Evolutionary conservation across 1,284 basidiomycete genomes (phyloP).

Genomic region (Microbotryum violaceum): DNA sequence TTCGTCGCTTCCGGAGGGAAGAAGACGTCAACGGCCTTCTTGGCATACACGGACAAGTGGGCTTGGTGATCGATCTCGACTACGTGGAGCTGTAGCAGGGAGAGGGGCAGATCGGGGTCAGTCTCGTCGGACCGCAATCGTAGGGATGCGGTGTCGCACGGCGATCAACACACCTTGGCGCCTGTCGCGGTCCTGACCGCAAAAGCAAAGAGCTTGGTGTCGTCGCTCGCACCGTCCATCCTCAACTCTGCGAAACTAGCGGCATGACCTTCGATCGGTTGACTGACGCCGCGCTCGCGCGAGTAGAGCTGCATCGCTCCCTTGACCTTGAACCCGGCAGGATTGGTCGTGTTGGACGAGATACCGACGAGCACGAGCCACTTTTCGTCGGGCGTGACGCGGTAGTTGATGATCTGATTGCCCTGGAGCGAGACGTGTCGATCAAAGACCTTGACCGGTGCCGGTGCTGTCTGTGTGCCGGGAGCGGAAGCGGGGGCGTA

Average conservation of each 20-base stretch:
- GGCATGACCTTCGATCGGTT: constrained; percentile 98
- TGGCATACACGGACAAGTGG: constrained; percentile 84
- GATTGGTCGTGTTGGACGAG: constrained; percentile 83
- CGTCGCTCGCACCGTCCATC: constrained; percentile 70
- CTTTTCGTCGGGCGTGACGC: constrained; percentile 83
- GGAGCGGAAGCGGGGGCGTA: constrained; percentile 23
- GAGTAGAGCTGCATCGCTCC: constrained; percentile 94
- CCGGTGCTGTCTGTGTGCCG: constrained; percentile 50
- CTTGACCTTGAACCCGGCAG: constrained; percentile 94
- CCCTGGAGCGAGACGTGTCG: constrained; percentile 89
- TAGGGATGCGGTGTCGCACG: not conserved
- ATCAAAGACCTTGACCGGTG: constrained; percentile 86
- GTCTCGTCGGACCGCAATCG: not conserved
- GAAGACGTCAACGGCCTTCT: constrained; percentile 99
- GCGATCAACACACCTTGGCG: constrained; percentile 65
- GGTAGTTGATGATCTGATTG: constrained; percentile 98
- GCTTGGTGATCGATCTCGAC: constrained; percentile 97
- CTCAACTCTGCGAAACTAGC: constrained; percentile 92
- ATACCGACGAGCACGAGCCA: constrained; percentile 98
- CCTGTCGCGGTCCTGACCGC: constrained; percentile 90
- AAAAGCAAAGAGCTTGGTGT: constrained; percentile 92
- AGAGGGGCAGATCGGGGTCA: constrained; percentile 11
- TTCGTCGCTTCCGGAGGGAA: constrained; percentile 97
- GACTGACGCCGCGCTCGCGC: constrained; percentile 84
- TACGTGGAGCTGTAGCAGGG: constrained; percentile 69